Evolutionary conservation across 106 monocot genomes (phyloP), one percentile per base, ranked within the genome.

Genomic region (Platanthera zijinensis): DNA sequence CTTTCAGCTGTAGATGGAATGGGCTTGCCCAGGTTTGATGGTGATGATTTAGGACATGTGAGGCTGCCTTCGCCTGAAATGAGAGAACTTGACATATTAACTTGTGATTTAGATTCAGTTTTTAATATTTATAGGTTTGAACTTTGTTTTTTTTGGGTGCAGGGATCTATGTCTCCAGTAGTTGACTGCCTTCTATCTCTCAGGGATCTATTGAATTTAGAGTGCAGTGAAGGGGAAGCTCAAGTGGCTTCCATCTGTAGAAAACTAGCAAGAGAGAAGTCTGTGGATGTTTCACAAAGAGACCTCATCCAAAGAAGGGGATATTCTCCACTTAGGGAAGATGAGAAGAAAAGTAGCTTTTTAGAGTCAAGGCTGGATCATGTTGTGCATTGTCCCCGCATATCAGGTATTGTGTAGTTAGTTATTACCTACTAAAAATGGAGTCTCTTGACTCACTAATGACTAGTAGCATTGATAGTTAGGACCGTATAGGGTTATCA

Each of bases 111-210:
- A 61, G 8, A n/a, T 19, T 6, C 5, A 61, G 21, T 61, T 3
- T 17, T 18, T 59, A 6, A 59, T 18, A 8, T 19, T 61, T 7
- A 56, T 56, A 17, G 56, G 1, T 17, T 12, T 11, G 5, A 18
- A 19, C 18, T 61, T 61, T n/a, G 15, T 39, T 19, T 21, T 39
- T 19, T 21, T 61, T 61, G 21, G 59, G n/a, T 61, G 19, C 82
- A 92, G 92, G 92, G 90, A 83, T 83, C 87, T 8, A 80, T 87
- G 50, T 87, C 85, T 69, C 72, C 76, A 48, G 84, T 92, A 30
- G 78, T 90, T 50, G 89, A 92, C 45, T 92, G 90, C 50, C 85
- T 92, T 74, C 74, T 92, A 51, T 81, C 75, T 54, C 71, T 92
- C 45, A 90, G 76, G 74, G 85, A 88, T 50, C 80, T 81, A 48